Evolutionary conservation across 1,284 basidiomycete species (phyloP).

Genomic region (Cutaneotrichosporon daszewskae): DNA sequence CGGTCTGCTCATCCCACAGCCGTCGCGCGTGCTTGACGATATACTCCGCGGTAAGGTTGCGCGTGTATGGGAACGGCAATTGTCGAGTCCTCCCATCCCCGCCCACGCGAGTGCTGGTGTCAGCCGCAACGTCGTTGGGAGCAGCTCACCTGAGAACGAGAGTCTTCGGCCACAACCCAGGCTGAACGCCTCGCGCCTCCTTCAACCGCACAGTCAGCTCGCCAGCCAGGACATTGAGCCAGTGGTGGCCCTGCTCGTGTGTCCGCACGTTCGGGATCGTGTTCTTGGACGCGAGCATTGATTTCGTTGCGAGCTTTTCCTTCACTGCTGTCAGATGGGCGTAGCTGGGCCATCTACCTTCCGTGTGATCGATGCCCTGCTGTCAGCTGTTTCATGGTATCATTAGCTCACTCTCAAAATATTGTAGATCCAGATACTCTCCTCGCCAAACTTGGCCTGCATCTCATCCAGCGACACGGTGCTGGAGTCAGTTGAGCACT

Average conservation of each 20-base stretch:
- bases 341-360: constrained; percentile 55
- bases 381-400: constrained; percentile 3
- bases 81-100: constrained; percentile 63
- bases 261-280: constrained; percentile 70
- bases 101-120: constrained; percentile 54
- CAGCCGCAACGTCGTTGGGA: too few species aligned
- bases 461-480: constrained; percentile 51
- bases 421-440: constrained; percentile 82
- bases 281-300: constrained; percentile 91
- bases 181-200: constrained; percentile 67
- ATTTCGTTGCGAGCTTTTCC: constrained; percentile 75
- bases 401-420: constrained; percentile 49
- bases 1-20: constrained; percentile 79
- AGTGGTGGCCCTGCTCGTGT: constrained; percentile 70
- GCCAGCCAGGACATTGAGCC: constrained; percentile 84
- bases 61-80: constrained; percentile 71
- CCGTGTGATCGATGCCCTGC: constrained; percentile 82
- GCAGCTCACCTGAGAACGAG: constrained; percentile 76
- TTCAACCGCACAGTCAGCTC: constrained; percentile 79
- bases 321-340: constrained; percentile 57
- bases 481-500: constrained; percentile 27
- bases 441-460: constrained; percentile 53
- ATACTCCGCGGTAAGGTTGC: constrained; percentile 65
- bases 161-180: constrained; percentile 86
- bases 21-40: constrained; percentile 73